Base-by-base conservation (phyloP, 2,329 filamentous ascomycete species). In the Clonostachys sp. region DNA sequence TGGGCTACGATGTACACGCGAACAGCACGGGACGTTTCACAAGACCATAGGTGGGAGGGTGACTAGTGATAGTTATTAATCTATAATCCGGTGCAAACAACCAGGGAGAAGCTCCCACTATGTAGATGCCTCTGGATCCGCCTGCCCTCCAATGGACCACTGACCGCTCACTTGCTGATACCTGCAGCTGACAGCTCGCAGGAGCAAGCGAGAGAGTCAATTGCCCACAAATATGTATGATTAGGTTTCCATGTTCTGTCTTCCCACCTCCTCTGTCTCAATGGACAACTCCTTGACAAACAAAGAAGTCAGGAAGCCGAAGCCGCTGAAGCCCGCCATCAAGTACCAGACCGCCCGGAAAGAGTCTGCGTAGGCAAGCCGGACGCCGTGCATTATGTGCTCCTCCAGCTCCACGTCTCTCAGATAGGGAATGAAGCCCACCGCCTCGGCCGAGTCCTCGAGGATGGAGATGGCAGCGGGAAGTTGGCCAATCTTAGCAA, bases 391-490 rank as follows among this genome's bases (percentile, higher is more conserved):
- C 36, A 39, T 39, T n/a, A 39, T 39, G 10, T 39, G 36, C 36
- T 8, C 7, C 36, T 39, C 36, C 36, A 39, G 36, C 1, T 39
- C 14, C 17, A 39, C 36, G 36, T 39, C 36, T 39, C 36, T 12
- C 36, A 39, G 36, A 39, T 39, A 39, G 10, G 36, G 40, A 12
- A 58, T 57, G 42, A 58, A 56, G 5, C 44, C 48, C 13, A 58
- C 34, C 1, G 55, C 54, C 30, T 57, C 34, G 12, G 40, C 49
- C n/a, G 49, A 13, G n/a, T 59, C 51, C 12, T 40, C 41, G 8
- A 60, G 44, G 2, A 42, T 33, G 2, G 24, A 34, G 14, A 54
- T 12, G 3, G 47, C 14, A 6, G 44, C 52, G 5, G 55, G 50
- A 5, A 61, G 46, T 2, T 33, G 6, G 5, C 40, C 39, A 36